phyloP scores from a whole-genome alignment of 805 yeast genomes.

The Teunomyces panamensis region DNA sequence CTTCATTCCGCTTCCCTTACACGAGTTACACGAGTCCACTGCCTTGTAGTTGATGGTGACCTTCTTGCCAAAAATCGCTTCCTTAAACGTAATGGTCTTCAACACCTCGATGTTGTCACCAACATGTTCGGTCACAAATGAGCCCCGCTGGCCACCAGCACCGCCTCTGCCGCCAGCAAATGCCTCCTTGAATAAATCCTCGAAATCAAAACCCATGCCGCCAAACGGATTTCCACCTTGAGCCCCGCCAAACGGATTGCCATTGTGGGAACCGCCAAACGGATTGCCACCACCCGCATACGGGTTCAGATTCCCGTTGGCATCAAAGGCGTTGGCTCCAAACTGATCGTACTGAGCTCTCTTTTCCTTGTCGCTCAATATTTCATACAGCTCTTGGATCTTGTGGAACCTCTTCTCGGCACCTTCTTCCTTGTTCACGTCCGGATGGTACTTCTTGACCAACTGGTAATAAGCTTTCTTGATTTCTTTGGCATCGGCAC shows the following conservation, averaged over 20 bases:
- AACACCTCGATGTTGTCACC: conserved; percentile 87
- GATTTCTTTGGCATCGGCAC: conserved; percentile 77
- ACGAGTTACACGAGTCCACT: conserved; percentile 71
- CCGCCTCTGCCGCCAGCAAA: conserved; percentile 37
- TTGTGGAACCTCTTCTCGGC: conserved; percentile 90
- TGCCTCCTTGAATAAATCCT: conserved; percentile 48
- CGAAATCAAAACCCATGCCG: conserved; percentile 49
- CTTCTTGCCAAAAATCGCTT: conserved; percentile 79
- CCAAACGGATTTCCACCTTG: conserved; percentile 45
- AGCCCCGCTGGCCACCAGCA: conserved; percentile 38
- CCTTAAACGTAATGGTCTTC: conserved; percentile 74
- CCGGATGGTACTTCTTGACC: conserved; percentile 95
- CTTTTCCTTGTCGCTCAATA: conserved; percentile 80
- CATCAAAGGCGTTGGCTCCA: conserved; percentile 83
- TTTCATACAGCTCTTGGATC: conserved; percentile 91
- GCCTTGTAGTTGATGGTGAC: conserved; percentile 67
- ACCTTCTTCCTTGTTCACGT: conserved; percentile 85
- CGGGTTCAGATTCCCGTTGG: conserved; percentile 51
- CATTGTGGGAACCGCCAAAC: conserved; percentile 33
- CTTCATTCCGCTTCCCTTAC: conserved; percentile 86
- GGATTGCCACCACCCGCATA: conserved; percentile 35
- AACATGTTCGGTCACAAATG: conserved; percentile 70
- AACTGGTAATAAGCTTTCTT: conserved; percentile 91
- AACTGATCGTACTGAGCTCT: conserved; percentile 87
- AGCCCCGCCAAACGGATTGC: conserved; percentile 29